Evolutionary conservation across 2,329 filamentous ascomycete genomes (phyloP), one percentile per base, ranked within the genome.

Genomic region (Fragosphaeria purpurea): DNA sequence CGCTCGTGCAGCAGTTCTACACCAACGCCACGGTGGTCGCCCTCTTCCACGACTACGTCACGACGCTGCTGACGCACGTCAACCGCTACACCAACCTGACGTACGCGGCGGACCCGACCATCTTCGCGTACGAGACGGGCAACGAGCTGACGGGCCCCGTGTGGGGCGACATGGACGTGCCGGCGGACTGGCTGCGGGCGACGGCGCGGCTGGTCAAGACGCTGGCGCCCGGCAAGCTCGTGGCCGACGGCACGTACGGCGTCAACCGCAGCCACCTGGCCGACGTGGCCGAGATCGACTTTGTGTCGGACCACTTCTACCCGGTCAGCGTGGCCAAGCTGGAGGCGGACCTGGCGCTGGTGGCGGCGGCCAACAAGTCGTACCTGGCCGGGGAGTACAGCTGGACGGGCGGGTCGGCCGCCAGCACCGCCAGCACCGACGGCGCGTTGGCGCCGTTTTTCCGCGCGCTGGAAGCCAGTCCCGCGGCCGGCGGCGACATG

Each of bases 221-320:
- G 6, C 61, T 71, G 46, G 70, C 67, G 11, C 71, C 70, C 0
- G 55, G 61, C 10, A 75, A 74, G 57, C 63, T 75, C 7, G 60
- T 72, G 50, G 61, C 73, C 31, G 70, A 74, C 54, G 72, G 72
- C 46, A 73, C 69, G 10, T 73, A 71, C 52, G 72, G 72, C n/a
- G 61, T 75, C 50, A 73, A 73, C 59, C 56, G 54, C 47, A 67
- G 64, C 7, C 70, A 74, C 57, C 61, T 75, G 22, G 54, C 34
- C 13, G 22, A 22, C 22, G 64, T 74, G 40, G 51, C 63, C 5
- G 68, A 70, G 54, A 61, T 75, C 4, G 72, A 75, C 54, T 66
- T 74, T 32, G 72, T 67, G 58, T 71, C 67, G 11, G 64, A 75
- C 57, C 72, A 75, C 55, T 74, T 67, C 59, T 75, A 74, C 54